Base-by-base conservation (phyloP, 2,329 filamentous ascomycete species). In the Neoscytalidium dimidiatum region DNA sequence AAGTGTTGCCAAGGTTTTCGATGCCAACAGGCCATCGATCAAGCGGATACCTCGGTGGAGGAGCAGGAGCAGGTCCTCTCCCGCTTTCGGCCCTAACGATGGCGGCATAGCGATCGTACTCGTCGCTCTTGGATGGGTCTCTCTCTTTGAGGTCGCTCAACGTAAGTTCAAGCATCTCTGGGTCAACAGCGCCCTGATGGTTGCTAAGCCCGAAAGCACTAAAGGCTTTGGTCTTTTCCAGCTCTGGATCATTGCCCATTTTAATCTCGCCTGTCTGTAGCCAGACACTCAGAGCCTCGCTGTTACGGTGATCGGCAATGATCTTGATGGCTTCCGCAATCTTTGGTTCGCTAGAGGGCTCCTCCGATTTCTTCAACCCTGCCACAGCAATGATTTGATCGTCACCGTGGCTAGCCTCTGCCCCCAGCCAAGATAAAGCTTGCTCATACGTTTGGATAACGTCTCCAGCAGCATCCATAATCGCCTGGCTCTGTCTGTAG, bases 1-100 rank as follows among this genome's bases (percentile, higher is more conserved):
- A 99, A 0, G 96, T 99, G 73, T 99, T 99, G 66, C 95, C 94
- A 65, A 98, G 96, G 71, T 98, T 99, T 68, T 89, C 86, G 5
- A 98, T 84, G 0, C 95, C 95, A 23, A 96, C 91, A 0, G 95
- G 95, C 76, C 92, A 88, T 31, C 86, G 68, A 1, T 82, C 52
- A 79, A 76, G 66, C 71, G 76, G 73, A 64, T 76, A 72, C 48
- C 68, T 58, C 3, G 63, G 44, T 17, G 63, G 53, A 6, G 53
- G 35, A 23, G 23, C 8, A 7, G 51, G 62, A 4, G 43, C 62
- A 66, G 44, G 19, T 28, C 35, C 52, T 19, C 62, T 70, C n/a
- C 38, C 52, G 9, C 43, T 52, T 31, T 60, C 43, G 4, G 56
- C 48, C 9, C 56, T 44, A 21, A 65, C 35, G 56, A 65, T 61